Evolutionary conservation across 257 asterid species (phyloP).

Genomic region (Primulina eburnea): DNA sequence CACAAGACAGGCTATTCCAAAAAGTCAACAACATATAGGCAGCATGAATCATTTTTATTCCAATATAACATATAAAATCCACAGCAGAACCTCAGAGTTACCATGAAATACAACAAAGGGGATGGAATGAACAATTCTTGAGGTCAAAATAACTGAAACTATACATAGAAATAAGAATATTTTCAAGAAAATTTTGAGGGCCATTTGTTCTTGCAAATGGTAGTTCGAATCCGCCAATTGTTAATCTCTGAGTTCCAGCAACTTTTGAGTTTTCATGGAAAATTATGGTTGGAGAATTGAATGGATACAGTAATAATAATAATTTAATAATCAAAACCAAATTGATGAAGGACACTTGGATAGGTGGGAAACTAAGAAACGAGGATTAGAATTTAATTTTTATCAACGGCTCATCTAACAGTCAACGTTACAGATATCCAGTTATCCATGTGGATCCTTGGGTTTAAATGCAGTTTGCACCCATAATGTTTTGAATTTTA

Average conservation of each 20-base stretch:
- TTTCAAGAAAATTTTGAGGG: constrained; percentile 22
- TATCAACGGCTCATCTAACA: too few relatives aligned
- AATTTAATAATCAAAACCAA: too few relatives aligned
- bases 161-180: constrained; percentile 12
- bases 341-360: not conserved
- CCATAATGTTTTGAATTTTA: too few relatives aligned
- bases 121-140: constrained; percentile 42
- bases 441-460: too few relatives aligned
- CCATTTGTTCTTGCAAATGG: constrained; percentile 28
- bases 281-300: constrained; percentile 3
- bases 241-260: not conserved
- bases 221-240: not conserved
- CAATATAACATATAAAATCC: not conserved
- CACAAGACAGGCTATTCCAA: constrained; percentile 6
- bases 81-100: constrained; percentile 24
- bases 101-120: constrained; percentile 92
- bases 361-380: too few relatives aligned
- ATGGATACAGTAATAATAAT: not conserved
- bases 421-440: too few relatives aligned
- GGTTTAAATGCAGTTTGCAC: too few relatives aligned
- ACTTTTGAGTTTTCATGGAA: constrained; percentile 14
- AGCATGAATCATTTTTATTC: constrained; percentile 1
- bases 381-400: too few relatives aligned
- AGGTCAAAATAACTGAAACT: constrained; percentile 29
- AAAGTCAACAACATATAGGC: not conserved